Percentiles rank a stretch among this genome's conserved stretches.
These are phyloP conservation scores for Brassica carinata DNA, from an alignment of 345 rosid genomes.

Conservation along the genomic window DNA sequence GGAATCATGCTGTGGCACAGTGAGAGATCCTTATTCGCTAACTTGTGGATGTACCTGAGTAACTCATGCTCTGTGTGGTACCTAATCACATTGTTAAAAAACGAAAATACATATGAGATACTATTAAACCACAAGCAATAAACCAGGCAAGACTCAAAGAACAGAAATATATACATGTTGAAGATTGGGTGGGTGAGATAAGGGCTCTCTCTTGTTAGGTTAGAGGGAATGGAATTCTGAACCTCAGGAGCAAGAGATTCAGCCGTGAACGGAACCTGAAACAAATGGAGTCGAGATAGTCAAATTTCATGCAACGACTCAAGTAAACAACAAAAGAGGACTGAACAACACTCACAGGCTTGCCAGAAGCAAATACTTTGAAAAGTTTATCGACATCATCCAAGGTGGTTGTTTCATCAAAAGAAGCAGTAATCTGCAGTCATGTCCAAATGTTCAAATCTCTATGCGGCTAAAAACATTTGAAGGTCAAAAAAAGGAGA, in stretches of 20 bases:
- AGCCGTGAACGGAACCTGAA: slow-evolving; percentile 84
- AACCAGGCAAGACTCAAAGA: slow-evolving; percentile 27
- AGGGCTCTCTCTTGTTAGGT: slow-evolving; percentile 68
- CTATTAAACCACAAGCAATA: slow-evolving; percentile 21
- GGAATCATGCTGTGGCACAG: slow-evolving; percentile 99
- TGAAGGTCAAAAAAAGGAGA: slow-evolving; percentile 25
- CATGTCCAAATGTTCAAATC: slow-evolving; percentile 16
- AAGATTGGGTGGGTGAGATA: slow-evolving; percentile 82
- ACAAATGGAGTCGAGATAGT: not conserved
- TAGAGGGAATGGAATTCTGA: slow-evolving; percentile 67
- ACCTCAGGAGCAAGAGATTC: slow-evolving; percentile 89
- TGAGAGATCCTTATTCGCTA: slow-evolving; percentile 91
- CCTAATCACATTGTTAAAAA: slow-evolving; percentile 44
- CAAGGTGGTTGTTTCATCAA: slow-evolving; percentile 94
- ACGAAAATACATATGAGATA: slow-evolving; percentile 29
- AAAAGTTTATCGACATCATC: slow-evolving; percentile 90
- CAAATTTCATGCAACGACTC: slow-evolving; percentile 20
- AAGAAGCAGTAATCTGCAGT: slow-evolving; percentile 89
- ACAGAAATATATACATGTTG: slow-evolving; percentile 57
- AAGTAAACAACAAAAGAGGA: slow-evolving; percentile 16
- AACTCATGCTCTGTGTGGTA: slow-evolving; percentile 95
- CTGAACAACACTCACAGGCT: slow-evolving; percentile 61
- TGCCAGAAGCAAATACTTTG: slow-evolving; percentile 73
- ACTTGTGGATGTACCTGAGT: slow-evolving; percentile 77
- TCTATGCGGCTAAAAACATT: not conserved